These are phyloP conservation scores for Sphaerulina vaccinii DNA, from an alignment of 2,329 filamentous ascomycete genomes.

Conservation along the genomic window DNA sequence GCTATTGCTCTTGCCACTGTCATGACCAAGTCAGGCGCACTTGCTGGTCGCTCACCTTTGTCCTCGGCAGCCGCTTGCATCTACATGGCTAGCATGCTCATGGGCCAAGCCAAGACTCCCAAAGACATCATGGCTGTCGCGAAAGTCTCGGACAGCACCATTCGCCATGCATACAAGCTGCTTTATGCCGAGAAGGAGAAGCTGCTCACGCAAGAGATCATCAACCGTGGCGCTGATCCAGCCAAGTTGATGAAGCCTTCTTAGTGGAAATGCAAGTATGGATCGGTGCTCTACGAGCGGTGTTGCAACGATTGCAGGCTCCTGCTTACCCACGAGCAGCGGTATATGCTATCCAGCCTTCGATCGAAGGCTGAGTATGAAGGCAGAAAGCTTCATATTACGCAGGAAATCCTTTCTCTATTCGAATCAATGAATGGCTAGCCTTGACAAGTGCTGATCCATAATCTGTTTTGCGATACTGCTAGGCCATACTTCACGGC, in stretches of 20 bases:
- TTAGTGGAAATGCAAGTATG: constrained; percentile 21
- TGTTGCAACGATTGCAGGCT: no score
- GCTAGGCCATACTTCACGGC: neutral
- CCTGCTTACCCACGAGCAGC: no score
- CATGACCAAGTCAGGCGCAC: constrained; percentile 72
- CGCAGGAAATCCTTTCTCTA: no score
- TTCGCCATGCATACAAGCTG: constrained; percentile 91
- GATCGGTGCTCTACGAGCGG: no score
- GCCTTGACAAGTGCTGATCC: constrained; percentile 14
- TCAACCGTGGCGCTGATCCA: constrained; percentile 69
- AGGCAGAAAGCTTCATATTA: neutral
- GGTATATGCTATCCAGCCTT: no score
- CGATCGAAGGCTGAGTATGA: neutral
- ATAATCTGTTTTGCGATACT: constrained; percentile 1
- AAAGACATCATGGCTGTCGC: constrained; percentile 83
- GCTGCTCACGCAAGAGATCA: constrained; percentile 73
- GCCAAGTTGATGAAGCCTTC: constrained; percentile 62
- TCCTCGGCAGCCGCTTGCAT: constrained; percentile 95
- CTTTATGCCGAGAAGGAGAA: constrained; percentile 72
- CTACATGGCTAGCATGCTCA: constrained; percentile 88
- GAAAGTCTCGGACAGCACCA: constrained; percentile 93
- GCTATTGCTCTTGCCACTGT: constrained; percentile 75
- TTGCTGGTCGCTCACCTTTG: constrained; percentile 89
- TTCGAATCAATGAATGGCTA: constrained; percentile 5
- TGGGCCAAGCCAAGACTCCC: constrained; percentile 74